A percentile compares a stretch with the other conserved stretches of the same genome.
phyloP scores from a whole-genome alignment of 1,284 basidiomycete species.

The Microbotryomycetes sp. region DNA sequence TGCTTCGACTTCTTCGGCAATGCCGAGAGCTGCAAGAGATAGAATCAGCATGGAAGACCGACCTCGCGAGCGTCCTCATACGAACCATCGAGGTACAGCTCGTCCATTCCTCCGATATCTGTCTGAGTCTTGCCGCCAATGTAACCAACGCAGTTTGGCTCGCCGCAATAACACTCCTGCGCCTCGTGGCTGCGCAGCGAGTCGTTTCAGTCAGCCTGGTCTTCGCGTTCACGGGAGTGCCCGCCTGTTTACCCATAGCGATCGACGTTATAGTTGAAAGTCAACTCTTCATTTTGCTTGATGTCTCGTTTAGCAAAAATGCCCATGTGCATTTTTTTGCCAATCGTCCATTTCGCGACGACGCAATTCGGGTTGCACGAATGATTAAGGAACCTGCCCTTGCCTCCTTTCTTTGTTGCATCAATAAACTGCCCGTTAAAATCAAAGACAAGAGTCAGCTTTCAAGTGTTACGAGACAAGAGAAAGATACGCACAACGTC shows the following conservation, averaged over 20 bases:
- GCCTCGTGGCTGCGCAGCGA: constrained; percentile 67
- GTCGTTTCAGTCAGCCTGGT: constrained; percentile 10
- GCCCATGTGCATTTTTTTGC: constrained; percentile 87
- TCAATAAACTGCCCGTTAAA: constrained; percentile 70
- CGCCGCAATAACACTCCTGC: constrained; percentile 92
- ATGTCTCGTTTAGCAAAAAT: constrained; percentile 89
- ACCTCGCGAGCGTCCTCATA: not conserved
- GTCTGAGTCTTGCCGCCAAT: constrained; percentile 99
- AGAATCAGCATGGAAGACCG: constrained; percentile 1
- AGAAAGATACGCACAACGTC: constrained; percentile 63
- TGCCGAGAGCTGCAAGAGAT: constrained; percentile 68
- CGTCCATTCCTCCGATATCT: constrained; percentile 85
- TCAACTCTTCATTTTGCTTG: constrained; percentile 79
- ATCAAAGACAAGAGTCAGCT: not conserved
- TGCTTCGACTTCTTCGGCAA: constrained; percentile 78
- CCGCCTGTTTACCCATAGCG: constrained; percentile 74
- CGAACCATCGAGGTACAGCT: constrained; percentile 79
- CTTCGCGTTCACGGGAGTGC: not conserved
- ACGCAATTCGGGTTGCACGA: constrained; percentile 97
- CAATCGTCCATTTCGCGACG: constrained; percentile 98
- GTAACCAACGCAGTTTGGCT: constrained; percentile 88
- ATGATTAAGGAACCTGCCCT: constrained; percentile 95
- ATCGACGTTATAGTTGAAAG: constrained; percentile 99
- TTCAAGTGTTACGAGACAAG: not conserved
- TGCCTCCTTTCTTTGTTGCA: constrained; percentile 93